phyloP scores from a whole-genome alignment of 495 filamentous ascomycete species.

The Oleoguttula mirabilis region DNA sequence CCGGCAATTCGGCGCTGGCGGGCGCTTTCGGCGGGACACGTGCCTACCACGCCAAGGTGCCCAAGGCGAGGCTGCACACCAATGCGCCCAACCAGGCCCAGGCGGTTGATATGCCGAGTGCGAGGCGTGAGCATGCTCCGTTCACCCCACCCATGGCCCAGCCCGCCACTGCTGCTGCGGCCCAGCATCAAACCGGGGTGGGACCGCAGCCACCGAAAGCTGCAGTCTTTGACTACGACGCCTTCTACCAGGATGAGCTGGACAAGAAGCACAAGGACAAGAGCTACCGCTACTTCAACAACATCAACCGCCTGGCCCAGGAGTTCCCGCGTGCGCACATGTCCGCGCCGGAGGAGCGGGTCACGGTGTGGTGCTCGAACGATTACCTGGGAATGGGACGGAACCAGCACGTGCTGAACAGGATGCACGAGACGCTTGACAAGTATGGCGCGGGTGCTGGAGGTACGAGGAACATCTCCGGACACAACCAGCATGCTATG shows the following conservation, averaged over 20 bases:
- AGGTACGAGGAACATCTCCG: constrained; percentile 93
- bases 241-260: constrained; percentile 75
- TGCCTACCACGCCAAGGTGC: constrained; percentile 38
- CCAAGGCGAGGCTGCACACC: constrained; percentile 69
- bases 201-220: constrained; percentile 32
- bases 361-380: constrained; percentile 98
- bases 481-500: constrained; percentile 91
- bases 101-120: constrained; percentile 50
- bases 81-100: constrained; percentile 59
- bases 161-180: not conserved
- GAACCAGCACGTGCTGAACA: constrained; percentile 72
- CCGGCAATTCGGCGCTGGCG: constrained; percentile 34
- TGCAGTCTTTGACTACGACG: constrained; percentile 74
- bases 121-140: constrained; percentile 40
- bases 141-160: constrained; percentile 3
- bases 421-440: constrained; percentile 91
- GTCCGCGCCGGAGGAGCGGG: constrained; percentile 67
- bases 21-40: constrained; percentile 33
- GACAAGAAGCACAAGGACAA: constrained; percentile 99
- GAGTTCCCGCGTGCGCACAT: constrained; percentile 95
- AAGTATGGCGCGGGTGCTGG: constrained; percentile 91
- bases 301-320: constrained; percentile 95
- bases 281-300: constrained; percentile 99
- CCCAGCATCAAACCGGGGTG: constrained; percentile 8
- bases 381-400: constrained; percentile 97